These are phyloP conservation scores for Lathyrus oleraceus DNA, from an alignment of 306 rosid species.

Conservation along the genomic window DNA sequence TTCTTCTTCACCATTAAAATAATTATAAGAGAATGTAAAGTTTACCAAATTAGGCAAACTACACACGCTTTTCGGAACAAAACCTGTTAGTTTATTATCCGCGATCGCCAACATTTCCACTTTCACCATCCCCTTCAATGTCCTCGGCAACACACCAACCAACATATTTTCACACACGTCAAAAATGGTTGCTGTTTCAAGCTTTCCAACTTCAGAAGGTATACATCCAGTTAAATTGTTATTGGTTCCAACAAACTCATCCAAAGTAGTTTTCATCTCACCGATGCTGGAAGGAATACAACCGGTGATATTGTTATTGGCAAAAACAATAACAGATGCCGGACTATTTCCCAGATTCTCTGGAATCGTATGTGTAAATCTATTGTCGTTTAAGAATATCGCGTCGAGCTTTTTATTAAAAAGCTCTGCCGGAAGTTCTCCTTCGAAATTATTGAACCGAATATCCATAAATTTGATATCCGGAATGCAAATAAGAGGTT, in stretches of 20 bases:
- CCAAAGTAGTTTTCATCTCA: conserved; percentile 52
- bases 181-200: conserved; percentile 34
- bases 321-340: conserved; percentile 56
- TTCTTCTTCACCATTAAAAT: conserved; percentile 58
- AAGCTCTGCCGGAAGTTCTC: conserved; percentile 52
- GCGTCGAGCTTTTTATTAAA: conserved; percentile 56
- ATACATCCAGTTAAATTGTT: conserved; percentile 64
- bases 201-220: conserved; percentile 54
- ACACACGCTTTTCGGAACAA: conserved; percentile 53
- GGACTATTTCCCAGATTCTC: conserved; percentile 55
- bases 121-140: conserved; percentile 30
- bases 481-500: conserved; percentile 44
- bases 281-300: conserved; percentile 70
- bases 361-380: conserved; percentile 63
- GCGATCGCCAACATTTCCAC: conserved; percentile 48
- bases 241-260: conserved; percentile 50
- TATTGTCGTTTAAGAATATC: conserved; percentile 59
- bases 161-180: conserved; percentile 55
- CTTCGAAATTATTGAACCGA: conserved; percentile 74
- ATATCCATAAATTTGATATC: conserved; percentile 54
- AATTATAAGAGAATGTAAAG: conserved; percentile 63
- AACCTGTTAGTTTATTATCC: conserved; percentile 62
- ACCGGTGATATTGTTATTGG: conserved; percentile 58
- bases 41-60: conserved; percentile 49
- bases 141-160: conserved; percentile 56